Conservation (phyloP, 139 green algal genomes). For the Yamagishiella unicocca region DNA sequence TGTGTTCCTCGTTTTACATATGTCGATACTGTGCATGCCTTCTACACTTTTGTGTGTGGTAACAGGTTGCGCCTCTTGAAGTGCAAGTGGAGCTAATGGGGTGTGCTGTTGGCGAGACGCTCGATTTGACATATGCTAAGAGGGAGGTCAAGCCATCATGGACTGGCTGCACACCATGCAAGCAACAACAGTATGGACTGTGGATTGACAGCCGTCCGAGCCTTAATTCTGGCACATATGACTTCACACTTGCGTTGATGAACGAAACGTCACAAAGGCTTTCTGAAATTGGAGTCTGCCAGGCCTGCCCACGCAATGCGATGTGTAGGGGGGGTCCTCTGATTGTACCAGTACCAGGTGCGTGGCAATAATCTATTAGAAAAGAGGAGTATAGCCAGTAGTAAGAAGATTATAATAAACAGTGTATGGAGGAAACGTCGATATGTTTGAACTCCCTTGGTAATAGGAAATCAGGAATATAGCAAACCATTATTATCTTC, state of each 20-base stretch:
- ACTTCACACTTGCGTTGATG: not conserved
- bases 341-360: not conserved
- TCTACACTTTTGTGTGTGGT: too few relatives aligned
- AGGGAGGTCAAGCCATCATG: not conserved
- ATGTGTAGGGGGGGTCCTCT: not conserved
- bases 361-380: too few relatives aligned
- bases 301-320: not conserved
- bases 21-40: too few relatives aligned
- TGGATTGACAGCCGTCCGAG: not conserved
- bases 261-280: not conserved
- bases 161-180: not conserved
- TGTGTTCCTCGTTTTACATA: too few relatives aligned
- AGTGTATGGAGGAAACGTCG: too few relatives aligned
- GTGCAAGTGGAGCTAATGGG: not conserved
- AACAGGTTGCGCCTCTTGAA: not conserved
- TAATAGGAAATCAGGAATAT: too few relatives aligned
- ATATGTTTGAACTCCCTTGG: too few relatives aligned
- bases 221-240: not conserved
- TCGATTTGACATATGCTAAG: not conserved
- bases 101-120: not conserved
- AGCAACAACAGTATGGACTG: not conserved
- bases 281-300: not conserved
- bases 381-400: too few relatives aligned
- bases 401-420: too few relatives aligned
- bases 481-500: too few relatives aligned